Conservation (phyloP, 306 rosid species). For the Castanospermum australe region DNA sequence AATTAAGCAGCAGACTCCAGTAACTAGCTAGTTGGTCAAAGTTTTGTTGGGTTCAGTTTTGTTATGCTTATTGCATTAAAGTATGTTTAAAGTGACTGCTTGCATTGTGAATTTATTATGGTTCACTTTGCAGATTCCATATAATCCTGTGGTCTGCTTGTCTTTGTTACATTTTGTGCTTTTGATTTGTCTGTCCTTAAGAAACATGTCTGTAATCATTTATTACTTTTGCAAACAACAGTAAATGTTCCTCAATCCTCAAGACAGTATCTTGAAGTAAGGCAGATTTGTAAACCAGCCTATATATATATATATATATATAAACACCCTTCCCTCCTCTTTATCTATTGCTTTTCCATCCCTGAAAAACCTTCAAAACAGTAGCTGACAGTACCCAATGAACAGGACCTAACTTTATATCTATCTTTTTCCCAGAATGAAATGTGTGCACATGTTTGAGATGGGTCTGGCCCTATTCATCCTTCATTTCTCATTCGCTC, state of each 20-base stretch:
- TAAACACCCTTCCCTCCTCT: slow-evolving; percentile 14
- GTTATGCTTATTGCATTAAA: slow-evolving; percentile 8
- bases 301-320: neutral
- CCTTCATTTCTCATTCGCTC: neutral
- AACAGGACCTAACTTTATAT: slow-evolving; percentile 4
- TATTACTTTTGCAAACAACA: neutral
- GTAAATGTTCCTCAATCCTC: neutral
- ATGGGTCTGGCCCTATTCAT: neutral
- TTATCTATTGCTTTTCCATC: neutral
- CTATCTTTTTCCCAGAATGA: neutral
- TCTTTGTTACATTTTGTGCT: neutral
- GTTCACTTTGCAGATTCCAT: neutral
- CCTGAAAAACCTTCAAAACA: neutral
- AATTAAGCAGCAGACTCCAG: slow-evolving; percentile 4
- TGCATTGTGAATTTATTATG: slow-evolving; percentile 14
- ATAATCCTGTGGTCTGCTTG: neutral
- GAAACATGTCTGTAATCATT: neutral
- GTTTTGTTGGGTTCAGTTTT: slow-evolving; percentile 11
- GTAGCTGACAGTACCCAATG: neutral
- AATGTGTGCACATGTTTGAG: slow-evolving; percentile 14
- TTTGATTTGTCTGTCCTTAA: neutral
- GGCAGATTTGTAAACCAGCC: neutral
- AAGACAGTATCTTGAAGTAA: slow-evolving; percentile 1
- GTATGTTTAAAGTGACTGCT: slow-evolving; percentile 12
- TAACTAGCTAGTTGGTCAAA: slow-evolving; percentile 12